phyloP scores from a whole-genome alignment of 139 green algal genomes.

The Volvox reticuliferus region DNA sequence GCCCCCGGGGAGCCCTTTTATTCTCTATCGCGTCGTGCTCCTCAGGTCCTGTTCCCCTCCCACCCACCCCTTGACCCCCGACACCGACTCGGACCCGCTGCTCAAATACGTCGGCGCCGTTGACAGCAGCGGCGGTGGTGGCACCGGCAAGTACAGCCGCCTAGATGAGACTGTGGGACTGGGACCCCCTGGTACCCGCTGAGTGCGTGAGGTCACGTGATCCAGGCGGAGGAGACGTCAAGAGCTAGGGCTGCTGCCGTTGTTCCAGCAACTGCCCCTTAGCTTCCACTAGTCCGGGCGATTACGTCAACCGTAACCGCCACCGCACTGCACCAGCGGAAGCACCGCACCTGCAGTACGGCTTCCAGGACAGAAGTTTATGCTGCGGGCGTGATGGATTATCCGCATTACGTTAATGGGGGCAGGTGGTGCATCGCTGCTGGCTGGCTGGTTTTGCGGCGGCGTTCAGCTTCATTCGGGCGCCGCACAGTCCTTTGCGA shows the following conservation, averaged over 20 bases:
- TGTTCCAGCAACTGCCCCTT: background rate
- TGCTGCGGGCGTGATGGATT: too few species aligned
- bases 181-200: background rate
- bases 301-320: too few species aligned
- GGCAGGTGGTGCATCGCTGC: too few species aligned
- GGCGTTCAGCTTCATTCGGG: too few species aligned
- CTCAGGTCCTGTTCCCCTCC: background rate
- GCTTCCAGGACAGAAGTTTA: too few species aligned
- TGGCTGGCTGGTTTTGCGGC: too few species aligned
- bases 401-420: too few species aligned
- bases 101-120: background rate
- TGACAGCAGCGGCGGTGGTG: background rate
- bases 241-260: background rate
- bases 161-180: slow-evolving; percentile 1
- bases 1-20: background rate
- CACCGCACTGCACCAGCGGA: too few species aligned
- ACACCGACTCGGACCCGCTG: background rate
- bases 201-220: background rate
- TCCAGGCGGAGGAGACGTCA: background rate
- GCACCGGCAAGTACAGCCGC: slow-evolving; percentile 27
- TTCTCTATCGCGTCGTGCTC: background rate
- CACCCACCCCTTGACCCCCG: background rate
- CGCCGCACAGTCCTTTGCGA: too few species aligned
- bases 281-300: too few species aligned
- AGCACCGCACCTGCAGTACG: too few species aligned